Percentiles rank a stretch among this genome's conserved stretches.
Evolutionary conservation across 2,329 filamentous ascomycete genomes (phyloP).

Genomic region (Ophiostoma fasciatum): DNA sequence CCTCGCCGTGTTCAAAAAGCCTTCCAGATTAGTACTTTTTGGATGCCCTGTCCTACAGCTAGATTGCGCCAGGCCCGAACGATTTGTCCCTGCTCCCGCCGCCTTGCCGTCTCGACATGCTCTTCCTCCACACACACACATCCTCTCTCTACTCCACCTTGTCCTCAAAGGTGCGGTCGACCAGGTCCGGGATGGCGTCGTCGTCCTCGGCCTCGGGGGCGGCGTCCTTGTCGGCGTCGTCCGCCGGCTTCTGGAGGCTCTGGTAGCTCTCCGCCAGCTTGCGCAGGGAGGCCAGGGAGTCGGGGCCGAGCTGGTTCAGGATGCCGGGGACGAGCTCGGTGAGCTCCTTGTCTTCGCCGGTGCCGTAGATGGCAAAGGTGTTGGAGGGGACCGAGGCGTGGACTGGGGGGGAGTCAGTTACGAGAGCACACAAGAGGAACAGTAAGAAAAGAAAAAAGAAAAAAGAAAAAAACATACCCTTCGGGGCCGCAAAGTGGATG

Average conservation of each 20-base stretch:
- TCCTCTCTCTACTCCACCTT: slow-evolving; percentile 66
- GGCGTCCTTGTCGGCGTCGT: slow-evolving; percentile 62
- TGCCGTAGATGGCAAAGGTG: slow-evolving; percentile 99
- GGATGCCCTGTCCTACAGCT: background rate
- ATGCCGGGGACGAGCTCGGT: slow-evolving; percentile 98
- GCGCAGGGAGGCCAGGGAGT: slow-evolving; percentile 91
- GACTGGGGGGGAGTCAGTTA: slow-evolving; percentile 45
- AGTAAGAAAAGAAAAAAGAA: slow-evolving; percentile 1
- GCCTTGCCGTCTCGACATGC: too few species aligned
- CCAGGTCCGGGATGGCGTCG: slow-evolving; percentile 92
- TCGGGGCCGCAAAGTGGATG: slow-evolving; percentile 96
- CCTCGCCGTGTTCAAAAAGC: too few species aligned
- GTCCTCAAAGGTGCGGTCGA: slow-evolving; percentile 96
- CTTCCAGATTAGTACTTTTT: slow-evolving; percentile 1
- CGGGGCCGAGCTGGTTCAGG: slow-evolving; percentile 97
- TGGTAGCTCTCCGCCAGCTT: slow-evolving; percentile 99
- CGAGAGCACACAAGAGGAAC: too few species aligned
- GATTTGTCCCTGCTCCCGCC: background rate
- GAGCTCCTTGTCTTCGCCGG: slow-evolving; percentile 98
- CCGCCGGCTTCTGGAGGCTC: slow-evolving; percentile 83
- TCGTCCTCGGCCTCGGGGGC: slow-evolving; percentile 63
- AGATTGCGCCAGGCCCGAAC: background rate
- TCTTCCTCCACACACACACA: background rate
- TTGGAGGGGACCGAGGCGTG: slow-evolving; percentile 95
- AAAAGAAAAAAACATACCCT: slow-evolving; percentile 49